Evolutionary conservation across 1,139 yeast species (phyloP), one percentile per base, ranked within the genome.

Genomic region (Taiozyma sp.): DNA sequence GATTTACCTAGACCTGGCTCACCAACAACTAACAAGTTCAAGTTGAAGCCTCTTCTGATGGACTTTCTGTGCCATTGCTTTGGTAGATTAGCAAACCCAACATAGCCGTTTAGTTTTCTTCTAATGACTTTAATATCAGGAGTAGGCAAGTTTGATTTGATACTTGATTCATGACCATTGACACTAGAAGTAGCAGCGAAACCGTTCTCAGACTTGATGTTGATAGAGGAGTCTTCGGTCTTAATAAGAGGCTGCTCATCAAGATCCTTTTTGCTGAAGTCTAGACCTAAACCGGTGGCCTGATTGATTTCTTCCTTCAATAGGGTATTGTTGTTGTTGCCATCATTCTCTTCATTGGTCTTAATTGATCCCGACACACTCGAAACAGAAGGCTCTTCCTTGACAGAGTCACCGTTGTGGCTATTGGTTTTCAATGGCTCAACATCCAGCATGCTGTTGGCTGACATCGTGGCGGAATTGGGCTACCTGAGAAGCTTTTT

Each of bases 1-100:
- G 96, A 77, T 72, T 95, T 95, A 61, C 99, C 99, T 57, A 93
- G 77, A 4, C 99, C 98, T 56, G 85, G 76, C 71, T 89, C 96
- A 58, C 96, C 96, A 54, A 88, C 96, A 51, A 89, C 90, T 81
- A 93, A 80, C 56, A 93, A 68, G 67, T 93, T 95, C 68, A 95
- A 81, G 62, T 76, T 80, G 77, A 93, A 95, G n/a, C 99, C 99
- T 68, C 93, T 82, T 71, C 93, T 85, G 58, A 91, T 84, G 6
- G 96, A 85, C 70, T 88, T 90, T 71, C 97, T 83, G 72, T 93
- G 98, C 97, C 98, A 93, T 75, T 95, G 99, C 68, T 91, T 93
- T 53, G 99, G 99, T 64, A 95, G 78, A 71, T 91, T 95, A 61
- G 98, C 97, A 71, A 95, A 93, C 4, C 99, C 99, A 53, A 95